Base-by-base conservation (phyloP, 2,329 filamentous ascomycete species). In the Fusarium mangiferae region DNA sequence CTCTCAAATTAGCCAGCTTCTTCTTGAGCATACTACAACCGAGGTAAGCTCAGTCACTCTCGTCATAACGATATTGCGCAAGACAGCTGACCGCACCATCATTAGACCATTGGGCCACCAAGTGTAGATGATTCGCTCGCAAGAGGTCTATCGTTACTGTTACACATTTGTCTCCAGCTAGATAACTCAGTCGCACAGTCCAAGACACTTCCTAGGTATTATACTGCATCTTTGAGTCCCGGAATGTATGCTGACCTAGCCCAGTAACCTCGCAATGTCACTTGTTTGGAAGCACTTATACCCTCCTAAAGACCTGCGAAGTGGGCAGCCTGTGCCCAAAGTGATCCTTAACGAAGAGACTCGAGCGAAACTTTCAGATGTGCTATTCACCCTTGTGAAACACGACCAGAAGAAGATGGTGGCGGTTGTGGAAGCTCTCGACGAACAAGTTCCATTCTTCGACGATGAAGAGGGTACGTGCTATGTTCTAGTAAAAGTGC, bases 221-320 rank as follows among this genome's bases (percentile, higher is more conserved):
- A 46, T 52, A 24, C 46, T 24, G 26, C n/a, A 38, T 36, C 17
- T 41, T 39, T 10, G 8, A 10, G 24, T 54, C 15, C 12, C 17
- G 11, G 22, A 46, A 30, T 17, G 46, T 46, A 17, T 26, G 26
- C 70, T 77, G 39, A 75, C 55, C 49, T 26, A 44, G 30, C 15
- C 10, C 39, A 82, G 80, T 15, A 62, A 80, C 28, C 66, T 82
- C 48, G 79, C 79, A 33, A 48, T 80, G 80, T 78, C 82, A 7
- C 79, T 95, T 3, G 90, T 94, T 74, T 88, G 86, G 78, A 88
- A 84, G 62, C 91, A 92, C 75, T 83, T 95, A 2, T 94, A 94
- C 74, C 92, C 93, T 0, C 84, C 86, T 3, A 79, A 83, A n/a
- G 80, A 81, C 73, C 79, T 71, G 33, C 73, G 73, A 20, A 68